A percentile compares a stretch with the other conserved stretches of the same genome.
These are phyloP conservation scores for Tieghemostelium lacteum DNA, from an alignment of 78 protist species.

Conservation along the genomic window DNA sequence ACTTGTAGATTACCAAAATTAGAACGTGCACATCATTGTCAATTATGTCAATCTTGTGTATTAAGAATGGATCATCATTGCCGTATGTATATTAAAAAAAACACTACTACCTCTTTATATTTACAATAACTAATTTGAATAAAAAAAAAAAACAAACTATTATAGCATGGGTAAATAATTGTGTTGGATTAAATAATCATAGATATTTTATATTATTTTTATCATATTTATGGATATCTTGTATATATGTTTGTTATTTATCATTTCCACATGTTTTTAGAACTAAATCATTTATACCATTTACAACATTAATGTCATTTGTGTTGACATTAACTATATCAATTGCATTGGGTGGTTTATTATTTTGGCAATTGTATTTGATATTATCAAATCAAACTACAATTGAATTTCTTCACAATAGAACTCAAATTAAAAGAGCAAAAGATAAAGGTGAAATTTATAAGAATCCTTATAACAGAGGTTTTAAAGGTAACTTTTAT, in stretches of 20 bases:
- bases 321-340: conserved; percentile 46
- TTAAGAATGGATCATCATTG: conserved; percentile 89
- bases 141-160: neutral
- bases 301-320: conserved; percentile 43
- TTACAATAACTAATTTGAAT: neutral
- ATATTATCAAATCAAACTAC: conserved; percentile 76
- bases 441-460: conserved; percentile 38
- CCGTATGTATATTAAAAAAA: conserved; percentile 12
- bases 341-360: conserved; percentile 48
- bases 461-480: conserved; percentile 65
- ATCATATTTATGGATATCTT: conserved; percentile 71
- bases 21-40: conserved; percentile 90
- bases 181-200: conserved; percentile 84
- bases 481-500: conserved; percentile 21
- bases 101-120: neutral
- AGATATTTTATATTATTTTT: conserved; percentile 82
- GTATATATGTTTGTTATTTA: conserved; percentile 54
- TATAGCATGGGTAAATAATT: conserved; percentile 67
- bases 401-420: conserved; percentile 76
- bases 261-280: conserved; percentile 34
- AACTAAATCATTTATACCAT: conserved; percentile 21
- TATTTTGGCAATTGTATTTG: conserved; percentile 79
- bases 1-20: conserved; percentile 72
- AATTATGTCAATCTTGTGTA: conserved; percentile 79
- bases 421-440: conserved; percentile 34